Percentiles rank a stretch among this genome's conserved stretches.
Conservation (phyloP, 106 monocot genomes). For the Acanthochlamys bracteata region DNA sequence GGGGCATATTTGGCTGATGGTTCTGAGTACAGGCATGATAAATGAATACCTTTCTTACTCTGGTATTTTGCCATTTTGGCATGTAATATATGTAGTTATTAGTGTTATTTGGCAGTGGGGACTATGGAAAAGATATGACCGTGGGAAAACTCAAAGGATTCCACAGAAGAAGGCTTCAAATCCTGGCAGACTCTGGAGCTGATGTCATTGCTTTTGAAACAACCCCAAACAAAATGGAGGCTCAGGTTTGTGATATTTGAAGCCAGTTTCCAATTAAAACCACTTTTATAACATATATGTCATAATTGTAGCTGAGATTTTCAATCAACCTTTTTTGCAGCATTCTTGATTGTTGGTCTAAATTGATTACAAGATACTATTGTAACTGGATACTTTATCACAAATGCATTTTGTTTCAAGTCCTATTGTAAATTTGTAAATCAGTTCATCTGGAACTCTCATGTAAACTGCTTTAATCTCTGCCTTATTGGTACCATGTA, state of each 20-base stretch:
- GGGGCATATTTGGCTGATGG: slow-evolving; percentile 97
- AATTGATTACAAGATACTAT: no score
- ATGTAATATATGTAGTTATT: background rate
- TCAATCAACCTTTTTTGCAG: no score
- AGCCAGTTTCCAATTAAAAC: no score
- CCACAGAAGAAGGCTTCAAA: slow-evolving; percentile 66
- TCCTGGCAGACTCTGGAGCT: slow-evolving; percentile 74
- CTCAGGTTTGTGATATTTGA: slow-evolving; percentile 36
- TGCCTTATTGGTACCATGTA: no score
- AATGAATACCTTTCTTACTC: background rate
- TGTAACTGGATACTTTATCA: no score
- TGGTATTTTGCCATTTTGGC: background rate
- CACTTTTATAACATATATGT: no score
- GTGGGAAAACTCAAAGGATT: slow-evolving; percentile 68
- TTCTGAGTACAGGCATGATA: slow-evolving; percentile 67
- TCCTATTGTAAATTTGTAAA: no score
- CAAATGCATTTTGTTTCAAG: no score
- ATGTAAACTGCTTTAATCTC: no score
- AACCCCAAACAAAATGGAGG: slow-evolving; percentile 85
- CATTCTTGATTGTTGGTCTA: no score
- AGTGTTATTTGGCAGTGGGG: slow-evolving; percentile 37
- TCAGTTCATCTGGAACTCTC: no score
- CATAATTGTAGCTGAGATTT: no score
- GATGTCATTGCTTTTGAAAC: slow-evolving; percentile 93
- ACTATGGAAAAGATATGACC: slow-evolving; percentile 59